A percentile compares a stretch with the other conserved stretches of the same genome.
phyloP scores from a whole-genome alignment of 768 basidiomycete genomes.

The Pisolithus tinctorius region DNA sequence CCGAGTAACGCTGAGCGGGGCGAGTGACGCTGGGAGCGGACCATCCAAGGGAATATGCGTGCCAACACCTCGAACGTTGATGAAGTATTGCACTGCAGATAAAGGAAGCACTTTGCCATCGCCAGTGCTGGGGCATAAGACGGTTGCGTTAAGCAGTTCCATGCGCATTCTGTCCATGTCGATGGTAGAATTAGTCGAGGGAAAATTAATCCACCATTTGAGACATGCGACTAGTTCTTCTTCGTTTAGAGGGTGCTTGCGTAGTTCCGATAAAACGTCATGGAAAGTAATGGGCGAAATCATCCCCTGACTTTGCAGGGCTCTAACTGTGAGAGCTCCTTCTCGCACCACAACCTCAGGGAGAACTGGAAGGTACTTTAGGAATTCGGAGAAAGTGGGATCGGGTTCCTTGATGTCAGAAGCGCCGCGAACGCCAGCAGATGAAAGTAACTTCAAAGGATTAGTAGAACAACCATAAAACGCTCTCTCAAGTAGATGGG shows the following conservation, averaged over 20 bases:
- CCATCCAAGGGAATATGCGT: slow-evolving; percentile 64
- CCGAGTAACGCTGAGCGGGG: slow-evolving; percentile 64
- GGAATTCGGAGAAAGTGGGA: slow-evolving; percentile 60
- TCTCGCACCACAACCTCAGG: slow-evolving; percentile 52
- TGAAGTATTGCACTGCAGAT: slow-evolving; percentile 60
- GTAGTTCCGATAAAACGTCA: slow-evolving; percentile 79
- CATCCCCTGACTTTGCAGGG: slow-evolving; percentile 55
- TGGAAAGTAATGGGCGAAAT: slow-evolving; percentile 70
- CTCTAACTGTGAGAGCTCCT: slow-evolving; percentile 53
- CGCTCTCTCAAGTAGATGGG: slow-evolving; percentile 58
- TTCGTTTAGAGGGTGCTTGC: slow-evolving; percentile 59
- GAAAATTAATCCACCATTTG: slow-evolving; percentile 71
- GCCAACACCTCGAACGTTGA: slow-evolving; percentile 54
- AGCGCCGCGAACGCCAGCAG: slow-evolving; percentile 60
- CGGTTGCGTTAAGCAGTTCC: slow-evolving; percentile 65
- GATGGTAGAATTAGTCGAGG: slow-evolving; percentile 27
- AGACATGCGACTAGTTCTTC: slow-evolving; percentile 76
- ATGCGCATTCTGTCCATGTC: slow-evolving; percentile 41
- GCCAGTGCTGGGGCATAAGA: slow-evolving; percentile 41
- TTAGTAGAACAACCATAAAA: slow-evolving; percentile 65
- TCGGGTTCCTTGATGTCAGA: slow-evolving; percentile 70
- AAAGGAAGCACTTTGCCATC: slow-evolving; percentile 61
- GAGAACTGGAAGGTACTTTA: slow-evolving; percentile 72
- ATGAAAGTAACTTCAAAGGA: slow-evolving; percentile 68
- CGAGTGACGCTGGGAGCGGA: slow-evolving; percentile 67